A percentile compares a stretch with the other conserved stretches of the same genome.
Evolutionary conservation across 805 yeast species (phyloP).

Genomic region (Pichia rugopelliculosa): DNA sequence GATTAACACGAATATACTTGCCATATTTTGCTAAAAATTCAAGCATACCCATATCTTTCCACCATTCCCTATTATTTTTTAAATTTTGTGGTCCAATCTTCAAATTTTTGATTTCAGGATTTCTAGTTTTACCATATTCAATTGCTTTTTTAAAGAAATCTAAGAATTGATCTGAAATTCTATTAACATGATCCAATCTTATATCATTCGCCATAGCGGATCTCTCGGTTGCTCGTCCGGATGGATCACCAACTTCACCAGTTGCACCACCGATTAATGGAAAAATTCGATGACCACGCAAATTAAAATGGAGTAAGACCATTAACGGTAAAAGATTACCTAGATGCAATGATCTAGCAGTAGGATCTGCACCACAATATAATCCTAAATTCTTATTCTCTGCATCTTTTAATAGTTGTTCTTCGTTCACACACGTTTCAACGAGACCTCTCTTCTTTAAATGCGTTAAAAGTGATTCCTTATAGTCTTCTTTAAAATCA

Average conservation of each 20-base stretch:
- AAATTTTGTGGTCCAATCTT: slow-evolving; percentile 15
- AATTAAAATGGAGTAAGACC: slow-evolving; percentile 72
- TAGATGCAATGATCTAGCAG: slow-evolving; percentile 81
- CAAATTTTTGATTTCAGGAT: slow-evolving; percentile 15
- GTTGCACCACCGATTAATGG: slow-evolving; percentile 94
- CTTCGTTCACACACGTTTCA: slow-evolving; percentile 34
- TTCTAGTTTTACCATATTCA: slow-evolving; percentile 51
- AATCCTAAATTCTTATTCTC: slow-evolving; percentile 40
- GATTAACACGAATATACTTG: slow-evolving; percentile 66
- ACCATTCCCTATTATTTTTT: slow-evolving; percentile 76
- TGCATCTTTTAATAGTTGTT: slow-evolving; percentile 18
- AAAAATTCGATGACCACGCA: slow-evolving; percentile 79
- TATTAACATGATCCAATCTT: slow-evolving; percentile 48
- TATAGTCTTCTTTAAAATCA: slow-evolving; percentile 26
- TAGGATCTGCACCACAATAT: slow-evolving; percentile 96
- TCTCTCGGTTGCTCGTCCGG: slow-evolving; percentile 81
- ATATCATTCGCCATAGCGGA: slow-evolving; percentile 43
- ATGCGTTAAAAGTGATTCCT: slow-evolving; percentile 34
- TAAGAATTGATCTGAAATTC: slow-evolving; percentile 56
- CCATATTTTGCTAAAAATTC: slow-evolving; percentile 77
- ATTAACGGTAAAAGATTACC: slow-evolving; percentile 88
- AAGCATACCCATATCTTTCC: slow-evolving; percentile 69
- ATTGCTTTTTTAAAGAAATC: slow-evolving; percentile 55
- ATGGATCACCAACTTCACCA: slow-evolving; percentile 93
- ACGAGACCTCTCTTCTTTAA: slow-evolving; percentile 41